Evolutionary conservation across 169 alveolate species (phyloP).

Genomic region (Eimeria tenella): DNA sequence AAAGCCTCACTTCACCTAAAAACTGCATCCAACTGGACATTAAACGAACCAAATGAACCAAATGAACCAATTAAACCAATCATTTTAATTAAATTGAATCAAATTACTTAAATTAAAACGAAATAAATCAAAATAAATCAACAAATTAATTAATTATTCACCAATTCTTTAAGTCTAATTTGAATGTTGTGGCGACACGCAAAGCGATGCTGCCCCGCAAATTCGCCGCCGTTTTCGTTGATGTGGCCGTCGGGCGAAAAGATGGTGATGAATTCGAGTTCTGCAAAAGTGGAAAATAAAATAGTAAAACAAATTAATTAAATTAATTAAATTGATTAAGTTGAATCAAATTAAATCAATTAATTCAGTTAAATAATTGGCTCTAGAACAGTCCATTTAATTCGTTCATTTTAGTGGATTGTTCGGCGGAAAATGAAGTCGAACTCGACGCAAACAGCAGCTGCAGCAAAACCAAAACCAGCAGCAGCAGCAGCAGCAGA

Average conservation of each 20-base stretch:
- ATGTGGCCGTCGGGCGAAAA: constrained; percentile 97
- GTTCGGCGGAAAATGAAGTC: background rate
- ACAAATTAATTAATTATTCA: constrained; percentile 72
- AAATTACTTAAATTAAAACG: too few species aligned
- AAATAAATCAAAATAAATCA: background rate
- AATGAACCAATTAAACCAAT: too few species aligned
- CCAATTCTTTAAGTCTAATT: constrained; percentile 94
- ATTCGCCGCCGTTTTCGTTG: constrained; percentile 96
- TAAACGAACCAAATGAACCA: too few species aligned
- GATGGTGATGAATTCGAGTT: constrained; percentile 92
- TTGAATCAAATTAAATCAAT: background rate
- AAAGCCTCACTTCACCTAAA: too few species aligned
- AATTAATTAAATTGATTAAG: too few species aligned
- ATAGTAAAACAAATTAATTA: too few species aligned
- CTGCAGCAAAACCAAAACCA: background rate
- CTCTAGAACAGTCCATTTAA: background rate
- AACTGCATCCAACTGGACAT: too few species aligned
- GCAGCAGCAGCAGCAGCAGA: too few species aligned
- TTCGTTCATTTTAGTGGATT: too few species aligned
- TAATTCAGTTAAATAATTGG: too few species aligned
- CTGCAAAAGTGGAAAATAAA: background rate
- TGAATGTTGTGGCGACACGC: constrained; percentile 96
- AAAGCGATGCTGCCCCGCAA: constrained; percentile 97
- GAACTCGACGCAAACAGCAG: background rate
- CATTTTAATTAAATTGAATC: too few species aligned